Evolutionary conservation across 2,329 filamentous ascomycete genomes (phyloP).

Genomic region (Diaporthe humulicola): DNA sequence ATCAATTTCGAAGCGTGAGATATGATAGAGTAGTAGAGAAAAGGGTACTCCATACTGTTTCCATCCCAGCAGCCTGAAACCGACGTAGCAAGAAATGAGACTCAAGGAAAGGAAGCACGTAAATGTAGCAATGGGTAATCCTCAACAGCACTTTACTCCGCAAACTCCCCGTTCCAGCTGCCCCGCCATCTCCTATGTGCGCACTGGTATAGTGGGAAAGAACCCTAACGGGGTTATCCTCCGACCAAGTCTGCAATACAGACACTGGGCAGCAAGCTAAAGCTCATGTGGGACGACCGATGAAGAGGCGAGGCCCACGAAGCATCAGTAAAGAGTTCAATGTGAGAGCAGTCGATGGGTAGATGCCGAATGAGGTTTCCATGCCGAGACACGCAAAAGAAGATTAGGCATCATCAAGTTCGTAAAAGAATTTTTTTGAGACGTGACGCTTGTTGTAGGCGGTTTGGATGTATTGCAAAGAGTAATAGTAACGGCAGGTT

Average conservation of each 20-base stretch:
- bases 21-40: slow-evolving; percentile 11
- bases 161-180: slow-evolving; percentile 28
- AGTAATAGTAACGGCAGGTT: slow-evolving; percentile 18
- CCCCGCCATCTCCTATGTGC: slow-evolving; percentile 19
- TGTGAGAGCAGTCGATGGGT: not conserved
- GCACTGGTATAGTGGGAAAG: not conserved
- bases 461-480: slow-evolving; percentile 3
- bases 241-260: slow-evolving; percentile 1
- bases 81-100: slow-evolving; percentile 27
- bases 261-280: slow-evolving; percentile 21
- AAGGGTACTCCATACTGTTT: not conserved
- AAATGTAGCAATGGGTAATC: slow-evolving; percentile 27
- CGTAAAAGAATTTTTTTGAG: slow-evolving; percentile 28
- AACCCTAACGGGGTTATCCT: not conserved
- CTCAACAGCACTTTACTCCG: slow-evolving; percentile 22
- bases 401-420: slow-evolving; percentile 34
- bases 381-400: slow-evolving; percentile 17
- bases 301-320: not conserved
- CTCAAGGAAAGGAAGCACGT: slow-evolving; percentile 19
- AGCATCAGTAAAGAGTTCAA: not conserved
- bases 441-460: slow-evolving; percentile 13
- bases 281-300: not conserved
- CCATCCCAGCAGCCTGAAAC: slow-evolving; percentile 4
- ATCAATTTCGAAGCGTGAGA: slow-evolving; percentile 22
- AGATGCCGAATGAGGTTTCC: slow-evolving; percentile 18